Percentiles rank a stretch among this genome's conserved stretches.
phyloP scores from a whole-genome alignment of 495 filamentous ascomycete species.

The Talaromyces adpressus region DNA sequence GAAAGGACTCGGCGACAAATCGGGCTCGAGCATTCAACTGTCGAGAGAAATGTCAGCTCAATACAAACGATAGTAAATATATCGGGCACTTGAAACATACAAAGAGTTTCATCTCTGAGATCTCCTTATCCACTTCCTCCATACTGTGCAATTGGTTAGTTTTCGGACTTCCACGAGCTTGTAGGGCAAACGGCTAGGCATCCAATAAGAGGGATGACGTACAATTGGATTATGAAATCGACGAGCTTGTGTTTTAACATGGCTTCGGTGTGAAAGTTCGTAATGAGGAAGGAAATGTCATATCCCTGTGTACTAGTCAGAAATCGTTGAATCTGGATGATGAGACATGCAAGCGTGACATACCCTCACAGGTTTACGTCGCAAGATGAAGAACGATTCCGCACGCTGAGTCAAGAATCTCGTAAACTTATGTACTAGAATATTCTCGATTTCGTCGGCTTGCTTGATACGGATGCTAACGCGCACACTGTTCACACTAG shows the following conservation, averaged over 20 bases:
- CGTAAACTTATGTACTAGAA: slow-evolving; percentile 95
- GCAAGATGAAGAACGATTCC: slow-evolving; percentile 94
- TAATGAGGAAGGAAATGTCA: slow-evolving; percentile 97
- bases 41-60: not conserved
- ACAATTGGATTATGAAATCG: slow-evolving; percentile 93
- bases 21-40: slow-evolving; percentile 95
- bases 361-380: slow-evolving; percentile 93
- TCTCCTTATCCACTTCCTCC: slow-evolving; percentile 99
- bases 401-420: slow-evolving; percentile 93
- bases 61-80: not conserved
- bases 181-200: not conserved
- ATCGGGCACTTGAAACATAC: slow-evolving; percentile 45
- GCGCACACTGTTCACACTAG: slow-evolving; percentile 89
- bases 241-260: slow-evolving; percentile 99
- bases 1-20: slow-evolving; percentile 96
- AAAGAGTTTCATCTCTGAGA: slow-evolving; percentile 99
- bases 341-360: slow-evolving; percentile 13
- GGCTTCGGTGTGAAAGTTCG: slow-evolving; percentile 95
- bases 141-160: slow-evolving; percentile 35
- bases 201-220: slow-evolving; percentile 7
- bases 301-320: slow-evolving; percentile 59
- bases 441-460: slow-evolving; percentile 97
- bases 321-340: not conserved
- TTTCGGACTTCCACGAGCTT: not conserved
- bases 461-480: slow-evolving; percentile 98